Evolutionary conservation across 176 grass and related monocot genomes (phyloP).

Genomic region (Musa troglodytarum): DNA sequence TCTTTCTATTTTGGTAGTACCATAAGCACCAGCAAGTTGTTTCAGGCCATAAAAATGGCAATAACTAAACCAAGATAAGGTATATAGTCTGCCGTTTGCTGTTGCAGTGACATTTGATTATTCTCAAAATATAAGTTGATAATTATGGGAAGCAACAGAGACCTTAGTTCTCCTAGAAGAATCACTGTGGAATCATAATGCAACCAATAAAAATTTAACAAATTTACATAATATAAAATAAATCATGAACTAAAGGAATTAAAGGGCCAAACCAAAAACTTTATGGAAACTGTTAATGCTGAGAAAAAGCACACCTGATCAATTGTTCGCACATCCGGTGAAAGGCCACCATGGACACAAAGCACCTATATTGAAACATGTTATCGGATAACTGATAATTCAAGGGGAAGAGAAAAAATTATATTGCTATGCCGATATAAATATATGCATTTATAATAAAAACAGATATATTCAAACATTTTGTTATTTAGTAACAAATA

Average conservation of each 20-base stretch:
- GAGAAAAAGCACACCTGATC: slow-evolving; percentile 57
- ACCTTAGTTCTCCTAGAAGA: background rate
- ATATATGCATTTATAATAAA: background rate
- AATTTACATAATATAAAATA: no score
- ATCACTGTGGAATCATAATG: background rate
- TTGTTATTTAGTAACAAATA: slow-evolving; percentile 18
- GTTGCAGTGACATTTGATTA: background rate
- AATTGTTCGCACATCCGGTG: slow-evolving; percentile 85
- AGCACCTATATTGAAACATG: slow-evolving; percentile 56
- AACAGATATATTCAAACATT: background rate
- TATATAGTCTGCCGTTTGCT: background rate
- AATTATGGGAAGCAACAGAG: background rate
- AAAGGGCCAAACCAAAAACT: background rate
- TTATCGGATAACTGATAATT: slow-evolving; percentile 7
- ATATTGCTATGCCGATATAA: background rate
- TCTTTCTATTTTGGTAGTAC: background rate
- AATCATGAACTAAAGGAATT: background rate
- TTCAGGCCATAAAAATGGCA: background rate
- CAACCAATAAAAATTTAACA: background rate
- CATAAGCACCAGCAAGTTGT: background rate
- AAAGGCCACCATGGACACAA: slow-evolving; percentile 95
- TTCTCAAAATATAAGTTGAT: background rate
- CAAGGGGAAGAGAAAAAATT: background rate
- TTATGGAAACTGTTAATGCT: background rate
- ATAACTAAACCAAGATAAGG: background rate